Evolutionary conservation across 306 rosid genomes (phyloP).

Genomic region (Cercis canadensis): DNA sequence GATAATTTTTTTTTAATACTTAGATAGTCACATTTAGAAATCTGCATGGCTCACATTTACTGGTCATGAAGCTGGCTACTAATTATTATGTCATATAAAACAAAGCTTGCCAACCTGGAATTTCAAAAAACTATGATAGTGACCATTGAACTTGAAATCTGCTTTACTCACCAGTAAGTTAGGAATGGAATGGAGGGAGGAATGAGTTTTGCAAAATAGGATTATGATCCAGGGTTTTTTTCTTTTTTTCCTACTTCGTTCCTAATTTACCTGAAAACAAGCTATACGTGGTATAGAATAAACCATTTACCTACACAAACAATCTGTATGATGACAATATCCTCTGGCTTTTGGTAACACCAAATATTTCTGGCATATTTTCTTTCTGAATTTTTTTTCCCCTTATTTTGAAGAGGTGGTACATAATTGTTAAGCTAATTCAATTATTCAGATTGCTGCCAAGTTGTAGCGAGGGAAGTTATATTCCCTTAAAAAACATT

Average conservation of each 20-base stretch:
- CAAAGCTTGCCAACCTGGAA: conserved; percentile 6
- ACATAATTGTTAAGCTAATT: conserved; percentile 2
- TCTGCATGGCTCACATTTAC: conserved; percentile 17
- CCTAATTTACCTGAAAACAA: conserved; percentile 21
- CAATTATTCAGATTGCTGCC: conserved; percentile 9
- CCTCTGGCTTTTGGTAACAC: conserved; percentile 23
- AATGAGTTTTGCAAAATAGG: conserved; percentile 27
- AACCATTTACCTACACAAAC: conserved; percentile 28
- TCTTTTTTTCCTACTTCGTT: not conserved
- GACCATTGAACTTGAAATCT: not conserved
- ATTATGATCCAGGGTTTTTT: conserved; percentile 13
- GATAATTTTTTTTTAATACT: conserved; percentile 22
- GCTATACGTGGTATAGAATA: conserved; percentile 8
- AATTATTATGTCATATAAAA: conserved; percentile 12
- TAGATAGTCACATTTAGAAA: conserved; percentile 19
- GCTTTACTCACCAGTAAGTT: not conserved
- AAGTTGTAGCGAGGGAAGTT: conserved; percentile 15
- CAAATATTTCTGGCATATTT: conserved; percentile 10
- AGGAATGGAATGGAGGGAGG: conserved; percentile 6
- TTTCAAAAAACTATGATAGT: conserved; percentile 8
- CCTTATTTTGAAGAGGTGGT: not conserved
- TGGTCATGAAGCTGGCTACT: conserved; percentile 19
- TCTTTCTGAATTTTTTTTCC: conserved; percentile 1
- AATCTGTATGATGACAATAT: conserved; percentile 12
- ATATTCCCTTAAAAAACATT: conserved; percentile 4